phyloP scores from a whole-genome alignment of 257 asterid genomes.

The Scutellaria barbata region DNA sequence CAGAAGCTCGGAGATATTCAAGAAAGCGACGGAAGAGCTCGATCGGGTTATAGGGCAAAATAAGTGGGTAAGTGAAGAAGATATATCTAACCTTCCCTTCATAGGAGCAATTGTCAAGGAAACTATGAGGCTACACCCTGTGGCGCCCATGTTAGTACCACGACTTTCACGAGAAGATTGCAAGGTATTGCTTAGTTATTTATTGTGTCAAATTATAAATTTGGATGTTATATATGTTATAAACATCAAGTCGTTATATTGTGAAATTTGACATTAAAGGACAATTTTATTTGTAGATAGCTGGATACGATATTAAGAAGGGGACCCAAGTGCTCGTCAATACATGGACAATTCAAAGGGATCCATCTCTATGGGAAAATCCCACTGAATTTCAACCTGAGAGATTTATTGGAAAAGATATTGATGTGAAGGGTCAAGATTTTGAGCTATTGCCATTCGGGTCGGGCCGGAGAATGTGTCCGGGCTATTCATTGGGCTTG shows the following conservation, averaged over 20 bases:
- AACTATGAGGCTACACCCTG: conserved; percentile 61
- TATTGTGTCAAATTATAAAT: too few relatives aligned
- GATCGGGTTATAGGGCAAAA: conserved; percentile 64
- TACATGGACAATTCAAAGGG: conserved; percentile 72
- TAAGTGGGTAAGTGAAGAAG: conserved; percentile 56
- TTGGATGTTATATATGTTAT: too few relatives aligned
- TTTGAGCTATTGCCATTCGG: conserved; percentile 66
- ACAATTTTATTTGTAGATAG: conserved; percentile 34
- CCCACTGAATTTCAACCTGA: conserved; percentile 57
- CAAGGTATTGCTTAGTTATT: conserved; percentile 39
- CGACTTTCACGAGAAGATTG: conserved; percentile 61
- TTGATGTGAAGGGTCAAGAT: conserved; percentile 65
- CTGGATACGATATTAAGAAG: conserved; percentile 53
- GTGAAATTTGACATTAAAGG: too few relatives aligned
- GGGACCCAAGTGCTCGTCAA: conserved; percentile 56
- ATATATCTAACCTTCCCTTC: conserved; percentile 47
- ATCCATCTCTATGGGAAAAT: conserved; percentile 59
- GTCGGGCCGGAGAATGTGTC: conserved; percentile 72
- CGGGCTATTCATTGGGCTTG: conserved; percentile 62
- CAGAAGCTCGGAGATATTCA: conserved; percentile 63
- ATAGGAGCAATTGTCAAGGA: conserved; percentile 54
- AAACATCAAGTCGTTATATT: too few relatives aligned
- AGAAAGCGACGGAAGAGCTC: conserved; percentile 68
- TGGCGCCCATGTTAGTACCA: conserved; percentile 75
- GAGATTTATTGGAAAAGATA: conserved; percentile 49